Evolutionary conservation across 2,329 filamentous ascomycete species (phyloP), one percentile per base, ranked within the genome.

Genomic region (Epichloe festucae): DNA sequence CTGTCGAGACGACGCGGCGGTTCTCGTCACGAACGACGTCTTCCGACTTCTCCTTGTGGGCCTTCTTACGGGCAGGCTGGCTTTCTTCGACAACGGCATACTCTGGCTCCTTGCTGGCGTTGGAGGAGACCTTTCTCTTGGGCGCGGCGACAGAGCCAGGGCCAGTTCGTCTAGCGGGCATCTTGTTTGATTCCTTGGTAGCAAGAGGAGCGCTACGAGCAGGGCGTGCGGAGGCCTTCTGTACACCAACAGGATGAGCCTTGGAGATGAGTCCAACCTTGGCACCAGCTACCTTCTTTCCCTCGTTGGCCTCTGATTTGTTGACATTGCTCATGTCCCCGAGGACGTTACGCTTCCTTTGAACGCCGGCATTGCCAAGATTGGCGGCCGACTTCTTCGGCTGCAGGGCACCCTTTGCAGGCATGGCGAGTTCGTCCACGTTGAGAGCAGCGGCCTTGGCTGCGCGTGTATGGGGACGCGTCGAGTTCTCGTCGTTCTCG

Each of bases 311-410:
- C 50, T 87, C 86, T 46, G 78, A 77, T 69, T 96, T 97, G 61
- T 82, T 82, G 57, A 95, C 85, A 72, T 98, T 98, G 79, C 89
- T 97, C 60, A 96, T 86, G 73, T 98, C 93, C 53, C 87, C 89
- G 39, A 98, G 78, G 47, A 88, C 90, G 61, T 85, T 80, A 64
- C 93, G 88, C 73, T 87, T 93, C 64, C 85, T 79, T 52, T 68
- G 67, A 46, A 61, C 64, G 54, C 74, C 75, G 46, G 75, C 68
- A 61, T 74, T 68, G 49, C 73, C 71, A 52, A 67, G 66, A 58
- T 70, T 74, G 47, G 72, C 67, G 31, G 75, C 70, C 15, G 81
- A 70, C 68, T 84, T 88, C 72, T 89, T 90, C 48, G 81, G 75
- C 68, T 86, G 84, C 49, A 88, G 69, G 31, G 81, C 74, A 62